These are phyloP conservation scores for Aspergillus ochraceus DNA, from an alignment of 2,329 filamentous ascomycete species.

Conservation along the genomic window DNA sequence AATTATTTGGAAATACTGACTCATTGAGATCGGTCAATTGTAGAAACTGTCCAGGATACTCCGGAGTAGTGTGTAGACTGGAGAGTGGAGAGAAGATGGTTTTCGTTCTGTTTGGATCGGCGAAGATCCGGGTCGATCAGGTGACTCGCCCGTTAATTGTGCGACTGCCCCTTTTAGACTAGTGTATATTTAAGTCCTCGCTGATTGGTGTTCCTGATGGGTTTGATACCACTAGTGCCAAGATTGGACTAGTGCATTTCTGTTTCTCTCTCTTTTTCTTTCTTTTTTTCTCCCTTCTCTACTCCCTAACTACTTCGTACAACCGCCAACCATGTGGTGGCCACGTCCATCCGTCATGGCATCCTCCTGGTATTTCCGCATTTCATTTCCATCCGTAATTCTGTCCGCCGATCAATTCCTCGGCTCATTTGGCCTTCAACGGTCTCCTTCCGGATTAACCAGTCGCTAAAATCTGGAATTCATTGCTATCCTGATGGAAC, in stretches of 20 bases:
- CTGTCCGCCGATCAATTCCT: too few species aligned
- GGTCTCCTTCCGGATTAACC: too few species aligned
- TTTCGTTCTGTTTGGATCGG: neutral
- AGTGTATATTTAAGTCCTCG: neutral
- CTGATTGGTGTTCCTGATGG: conserved; percentile 6
- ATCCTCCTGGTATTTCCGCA: too few species aligned
- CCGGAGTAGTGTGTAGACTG: neutral
- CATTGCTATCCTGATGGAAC: neutral
- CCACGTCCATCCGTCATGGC: neutral
- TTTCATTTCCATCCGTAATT: too few species aligned
- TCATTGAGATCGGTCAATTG: too few species aligned
- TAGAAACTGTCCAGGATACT: too few species aligned
- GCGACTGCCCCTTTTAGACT: neutral
- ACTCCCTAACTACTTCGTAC: neutral
- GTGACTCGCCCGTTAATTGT: neutral
- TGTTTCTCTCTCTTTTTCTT: neutral
- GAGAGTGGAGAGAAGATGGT: neutral
- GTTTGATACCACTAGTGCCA: neutral
- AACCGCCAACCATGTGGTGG: neutral
- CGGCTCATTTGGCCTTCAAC: too few species aligned
- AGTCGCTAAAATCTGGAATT: neutral
- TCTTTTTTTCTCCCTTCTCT: neutral
- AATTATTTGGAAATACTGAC: neutral
- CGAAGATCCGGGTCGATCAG: neutral
- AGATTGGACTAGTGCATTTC: neutral